A percentile compares a stretch with the other conserved stretches of the same genome.
These are phyloP conservation scores for Lasiosphaeria miniovina DNA, from an alignment of 495 filamentous ascomycete species.

Conservation along the genomic window DNA sequence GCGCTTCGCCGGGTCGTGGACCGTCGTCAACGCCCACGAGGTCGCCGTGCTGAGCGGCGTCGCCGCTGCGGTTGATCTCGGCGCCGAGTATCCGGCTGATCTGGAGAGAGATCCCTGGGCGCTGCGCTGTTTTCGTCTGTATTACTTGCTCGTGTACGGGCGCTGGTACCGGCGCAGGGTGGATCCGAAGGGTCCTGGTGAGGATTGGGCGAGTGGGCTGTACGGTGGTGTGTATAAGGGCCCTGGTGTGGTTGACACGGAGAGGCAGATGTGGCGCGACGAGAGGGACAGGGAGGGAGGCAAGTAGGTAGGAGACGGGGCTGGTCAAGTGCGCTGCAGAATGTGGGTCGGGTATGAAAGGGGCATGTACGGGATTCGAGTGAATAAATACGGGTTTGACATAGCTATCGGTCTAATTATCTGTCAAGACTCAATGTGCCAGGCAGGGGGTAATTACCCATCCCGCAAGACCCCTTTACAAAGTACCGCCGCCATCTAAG, in stretches of 20 bases:
- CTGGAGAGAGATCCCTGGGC: constrained; percentile 34
- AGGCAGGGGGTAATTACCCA: neutral
- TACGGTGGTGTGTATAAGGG: constrained; percentile 54
- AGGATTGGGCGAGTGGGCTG: constrained; percentile 47
- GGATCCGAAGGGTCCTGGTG: constrained; percentile 21
- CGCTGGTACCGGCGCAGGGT: constrained; percentile 39
- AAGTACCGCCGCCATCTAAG: constrained; percentile 13
- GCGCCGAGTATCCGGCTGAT: constrained; percentile 64
- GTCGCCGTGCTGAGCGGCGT: constrained; percentile 75
- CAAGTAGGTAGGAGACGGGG: too few species aligned
- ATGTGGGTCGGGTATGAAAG: too few species aligned
- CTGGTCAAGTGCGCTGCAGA: too few species aligned
- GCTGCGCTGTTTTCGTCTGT: constrained; percentile 43
- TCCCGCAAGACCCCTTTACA: neutral
- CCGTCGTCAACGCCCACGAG: constrained; percentile 83
- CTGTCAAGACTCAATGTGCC: neutral
- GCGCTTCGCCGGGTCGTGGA: constrained; percentile 71
- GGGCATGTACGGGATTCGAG: too few species aligned
- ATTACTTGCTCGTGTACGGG: constrained; percentile 41
- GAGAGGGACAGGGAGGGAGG: constrained; percentile 33
- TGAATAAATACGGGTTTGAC: too few species aligned
- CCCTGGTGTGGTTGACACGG: constrained; percentile 44
- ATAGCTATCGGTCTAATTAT: too few species aligned
- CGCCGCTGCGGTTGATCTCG: constrained; percentile 73
- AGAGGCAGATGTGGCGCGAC: constrained; percentile 48